phyloP scores from a whole-genome alignment of 441 rosid genomes.

The Populus hybrid region DNA sequence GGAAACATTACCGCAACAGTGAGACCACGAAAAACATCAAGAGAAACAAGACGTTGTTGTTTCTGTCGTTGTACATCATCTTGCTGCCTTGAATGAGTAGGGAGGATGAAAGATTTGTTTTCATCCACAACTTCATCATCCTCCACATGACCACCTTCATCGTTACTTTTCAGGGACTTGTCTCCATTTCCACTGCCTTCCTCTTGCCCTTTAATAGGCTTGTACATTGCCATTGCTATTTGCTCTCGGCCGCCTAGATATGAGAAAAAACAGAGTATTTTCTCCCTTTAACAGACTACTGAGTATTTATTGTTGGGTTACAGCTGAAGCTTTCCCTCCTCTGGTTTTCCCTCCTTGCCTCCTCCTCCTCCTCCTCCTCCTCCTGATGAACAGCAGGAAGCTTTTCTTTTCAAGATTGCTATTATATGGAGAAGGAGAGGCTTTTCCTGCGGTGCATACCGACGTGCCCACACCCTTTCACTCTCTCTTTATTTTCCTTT shows the following conservation, averaged over 20 bases:
- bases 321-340: not conserved
- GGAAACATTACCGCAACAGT: slow-evolving; percentile 57
- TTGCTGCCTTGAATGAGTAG: slow-evolving; percentile 12
- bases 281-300: not conserved
- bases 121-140: slow-evolving; percentile 10
- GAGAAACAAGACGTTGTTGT: slow-evolving; percentile 58
- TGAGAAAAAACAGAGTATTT: not conserved
- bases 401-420: not conserved
- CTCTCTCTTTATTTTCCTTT: too few relatives aligned
- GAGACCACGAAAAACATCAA: slow-evolving; percentile 87
- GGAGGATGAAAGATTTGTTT: slow-evolving; percentile 13
- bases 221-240: slow-evolving; percentile 30
- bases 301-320: not conserved
- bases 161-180: not conserved
- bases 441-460: not conserved
- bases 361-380: not conserved
- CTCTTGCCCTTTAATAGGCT: slow-evolving; percentile 31
- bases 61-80: slow-evolving; percentile 1
- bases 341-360: not conserved
- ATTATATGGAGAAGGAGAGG: not conserved
- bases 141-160: not conserved
- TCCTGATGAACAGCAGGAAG: not conserved
- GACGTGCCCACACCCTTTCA: not conserved
- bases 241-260: not conserved
- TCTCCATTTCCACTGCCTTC: slow-evolving; percentile 1